These are phyloP conservation scores for Lachnellula subtilissima DNA, from an alignment of 2,329 filamentous ascomycete genomes.

Conservation along the genomic window DNA sequence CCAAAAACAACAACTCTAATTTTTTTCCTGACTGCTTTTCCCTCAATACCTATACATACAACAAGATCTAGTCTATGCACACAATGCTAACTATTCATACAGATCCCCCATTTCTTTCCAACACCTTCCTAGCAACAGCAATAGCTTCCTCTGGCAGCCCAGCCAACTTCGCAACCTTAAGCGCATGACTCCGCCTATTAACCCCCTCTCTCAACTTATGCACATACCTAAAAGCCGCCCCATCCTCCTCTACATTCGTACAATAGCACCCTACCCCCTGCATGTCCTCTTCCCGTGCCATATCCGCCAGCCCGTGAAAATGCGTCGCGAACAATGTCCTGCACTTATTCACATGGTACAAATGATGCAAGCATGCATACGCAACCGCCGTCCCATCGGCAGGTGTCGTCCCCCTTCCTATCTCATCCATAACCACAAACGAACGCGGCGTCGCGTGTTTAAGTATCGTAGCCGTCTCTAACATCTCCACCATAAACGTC, in stretches of 20 bases:
- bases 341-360: constrained; percentile 72
- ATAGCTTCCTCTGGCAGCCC: constrained; percentile 73
- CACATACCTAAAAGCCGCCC: constrained; percentile 74
- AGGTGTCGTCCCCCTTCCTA: constrained; percentile 89
- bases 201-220: constrained; percentile 77
- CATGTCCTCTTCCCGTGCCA: constrained; percentile 54
- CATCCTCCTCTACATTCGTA: constrained; percentile 78
- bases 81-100: constrained; percentile 51
- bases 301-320: constrained; percentile 79
- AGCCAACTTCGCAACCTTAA: constrained; percentile 89
- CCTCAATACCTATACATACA: constrained; percentile 1
- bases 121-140: constrained; percentile 48
- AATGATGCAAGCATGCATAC: constrained; percentile 80
- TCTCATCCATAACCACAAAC: constrained; percentile 98
- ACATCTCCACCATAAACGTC: constrained; percentile 99
- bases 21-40: constrained; percentile 35
- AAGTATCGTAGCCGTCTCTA: constrained; percentile 89
- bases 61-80: constrained; percentile 37
- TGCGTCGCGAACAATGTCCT: constrained; percentile 91
- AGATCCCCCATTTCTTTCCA: constrained; percentile 36
- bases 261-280: constrained; percentile 57
- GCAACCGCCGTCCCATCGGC: constrained; percentile 88
- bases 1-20: constrained; percentile 39
- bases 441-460: constrained; percentile 76
- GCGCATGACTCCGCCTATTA: constrained; percentile 81